Evolutionary conservation across 2,329 filamentous ascomycete species (phyloP).

Genomic region (Clarireedia monteithiana): DNA sequence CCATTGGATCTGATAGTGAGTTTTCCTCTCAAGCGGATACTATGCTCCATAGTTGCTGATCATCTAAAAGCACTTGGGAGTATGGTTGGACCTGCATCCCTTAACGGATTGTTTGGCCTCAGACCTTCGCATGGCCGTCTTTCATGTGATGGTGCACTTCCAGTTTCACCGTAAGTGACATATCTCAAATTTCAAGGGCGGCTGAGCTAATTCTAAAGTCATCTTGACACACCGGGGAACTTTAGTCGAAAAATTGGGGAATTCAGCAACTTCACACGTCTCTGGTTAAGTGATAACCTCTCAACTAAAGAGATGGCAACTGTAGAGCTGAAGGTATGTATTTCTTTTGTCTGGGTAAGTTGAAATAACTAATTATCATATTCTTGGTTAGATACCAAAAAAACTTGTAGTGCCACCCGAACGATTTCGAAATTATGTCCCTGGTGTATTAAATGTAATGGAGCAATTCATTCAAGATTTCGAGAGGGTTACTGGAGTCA

Average conservation of each 20-base stretch:
- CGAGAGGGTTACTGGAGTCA: not conserved
- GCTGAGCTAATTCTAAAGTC: conserved; percentile 3
- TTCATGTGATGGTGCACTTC: conserved; percentile 10
- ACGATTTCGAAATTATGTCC: not conserved
- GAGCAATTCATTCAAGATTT: conserved; percentile 5
- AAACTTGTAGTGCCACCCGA: not conserved
- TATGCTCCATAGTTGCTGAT: not conserved
- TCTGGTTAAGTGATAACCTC: not conserved
- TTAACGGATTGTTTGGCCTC: conserved; percentile 14
- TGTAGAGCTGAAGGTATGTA: not conserved
- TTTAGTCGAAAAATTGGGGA: conserved; percentile 15
- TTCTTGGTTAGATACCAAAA: not conserved
- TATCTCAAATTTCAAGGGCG: no score
- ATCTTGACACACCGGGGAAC: conserved; percentile 16
- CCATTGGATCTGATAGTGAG: conserved; percentile 38
- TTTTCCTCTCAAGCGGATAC: not conserved
- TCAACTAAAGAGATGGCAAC: no score
- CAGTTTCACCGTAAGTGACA: conserved; percentile 10
- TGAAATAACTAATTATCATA: not conserved
- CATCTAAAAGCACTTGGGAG: conserved; percentile 12
- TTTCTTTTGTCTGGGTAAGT: not conserved
- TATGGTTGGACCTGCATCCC: conserved; percentile 16
- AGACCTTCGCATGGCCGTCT: conserved; percentile 12
- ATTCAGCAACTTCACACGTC: not conserved
- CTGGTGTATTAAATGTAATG: not conserved